Base-by-base conservation (phyloP, 257 asterid species). In the Solanum dulcamara region DNA sequence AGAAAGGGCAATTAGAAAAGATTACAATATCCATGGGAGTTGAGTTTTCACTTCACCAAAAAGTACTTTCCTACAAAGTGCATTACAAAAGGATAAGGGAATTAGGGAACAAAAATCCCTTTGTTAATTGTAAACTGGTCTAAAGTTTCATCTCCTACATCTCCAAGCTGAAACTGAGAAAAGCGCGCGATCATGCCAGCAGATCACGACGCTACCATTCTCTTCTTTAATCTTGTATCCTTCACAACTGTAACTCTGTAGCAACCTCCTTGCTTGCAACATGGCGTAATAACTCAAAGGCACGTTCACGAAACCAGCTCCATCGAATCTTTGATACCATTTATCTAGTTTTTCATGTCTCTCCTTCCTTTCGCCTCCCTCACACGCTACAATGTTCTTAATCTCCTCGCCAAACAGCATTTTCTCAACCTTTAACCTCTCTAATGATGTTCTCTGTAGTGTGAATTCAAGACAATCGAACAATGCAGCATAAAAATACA, bases 141-240 rank as follows among this genome's bases (percentile, higher is more conserved):
- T 8, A 46, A 75, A 2, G 15, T 20, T 62, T 91, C 90, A 94
- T 89, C 94, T 91, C 92, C 95, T 89, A 89, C 85, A 91, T 80
- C 98, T 95, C 99, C 98, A 96, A 7, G 97, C 94, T 0, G 99
- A 94, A 0, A 96, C 97, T 0, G 97, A 88, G 88, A 92, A 91
- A 46, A 96, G 94, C 35, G 98, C 91, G 5, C 98, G 92, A 92
- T 96, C 99, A 72, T 96, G 98, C 99, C 99, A 96, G 88, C 98
- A 95, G 71, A 96, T 95, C 79, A 94, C 98, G 48, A 93, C 94
- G n/a, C 95, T 86, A 3, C 98, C 98, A 17, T 89, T 93, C 86
- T 94, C 98, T 80, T 95, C 98, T 86, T 87, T 95, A 14, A 96
- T 92, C 93, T 93, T 96, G 88, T 94, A 96, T n/a, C 99, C 99